These are phyloP conservation scores for Elongisporangium prolatum DNA, from an alignment of 352 stramenopile genomes.

Conservation along the genomic window DNA sequence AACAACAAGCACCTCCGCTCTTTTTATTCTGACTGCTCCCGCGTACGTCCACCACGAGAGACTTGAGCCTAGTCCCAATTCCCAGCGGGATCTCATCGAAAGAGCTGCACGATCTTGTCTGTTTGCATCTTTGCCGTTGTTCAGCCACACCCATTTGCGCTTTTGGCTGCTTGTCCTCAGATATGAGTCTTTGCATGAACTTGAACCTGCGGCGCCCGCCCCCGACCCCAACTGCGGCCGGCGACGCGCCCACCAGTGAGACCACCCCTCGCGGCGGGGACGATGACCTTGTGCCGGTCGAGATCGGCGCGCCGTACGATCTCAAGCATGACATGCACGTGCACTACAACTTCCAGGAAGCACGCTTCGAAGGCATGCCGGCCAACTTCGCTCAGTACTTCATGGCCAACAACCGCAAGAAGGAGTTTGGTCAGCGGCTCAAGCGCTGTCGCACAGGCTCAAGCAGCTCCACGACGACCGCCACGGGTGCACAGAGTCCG, in stretches of 20 bases:
- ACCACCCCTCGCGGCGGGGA: constrained; percentile 5
- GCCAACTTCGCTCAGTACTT: constrained; percentile 78
- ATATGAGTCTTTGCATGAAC: neutral
- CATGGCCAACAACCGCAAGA: constrained; percentile 18
- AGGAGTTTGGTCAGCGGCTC: constrained; percentile 15
- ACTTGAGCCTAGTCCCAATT: neutral
- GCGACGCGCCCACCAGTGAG: neutral
- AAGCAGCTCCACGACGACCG: constrained; percentile 24
- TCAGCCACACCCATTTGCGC: neutral
- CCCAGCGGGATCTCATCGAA: neutral
- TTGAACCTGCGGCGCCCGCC: neutral
- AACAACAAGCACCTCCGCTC: neutral
- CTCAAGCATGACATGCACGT: constrained; percentile 84
- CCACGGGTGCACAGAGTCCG: constrained; percentile 6
- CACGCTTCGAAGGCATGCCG: constrained; percentile 82
- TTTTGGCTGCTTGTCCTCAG: neutral
- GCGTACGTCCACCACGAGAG: neutral
- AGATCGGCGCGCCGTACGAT: constrained; percentile 73
- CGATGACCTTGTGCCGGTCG: constrained; percentile 27
- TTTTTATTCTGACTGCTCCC: neutral
- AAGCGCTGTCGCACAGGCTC: constrained; percentile 40
- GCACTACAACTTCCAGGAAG: constrained; percentile 83
- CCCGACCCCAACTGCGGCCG: neutral
- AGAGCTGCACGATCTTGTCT: neutral
- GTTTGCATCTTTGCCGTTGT: neutral